Base-by-base conservation (phyloP, 1,139 yeast genomes). In the Geotrichum histeridarum region DNA sequence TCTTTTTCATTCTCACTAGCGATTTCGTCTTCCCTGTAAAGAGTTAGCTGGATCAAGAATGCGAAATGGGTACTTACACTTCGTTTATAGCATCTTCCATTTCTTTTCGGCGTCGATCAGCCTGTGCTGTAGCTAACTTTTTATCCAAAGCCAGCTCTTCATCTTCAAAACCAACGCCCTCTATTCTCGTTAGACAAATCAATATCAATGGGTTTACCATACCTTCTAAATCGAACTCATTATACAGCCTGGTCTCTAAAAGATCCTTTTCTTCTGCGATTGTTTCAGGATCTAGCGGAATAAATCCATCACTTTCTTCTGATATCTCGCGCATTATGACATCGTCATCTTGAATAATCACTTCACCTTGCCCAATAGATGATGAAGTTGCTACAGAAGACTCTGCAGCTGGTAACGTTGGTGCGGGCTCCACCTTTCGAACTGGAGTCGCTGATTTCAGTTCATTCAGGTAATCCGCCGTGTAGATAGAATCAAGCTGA, bases 61-160 rank as follows among this genome's bases (percentile, higher is more conserved):
- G 5, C n/a, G 14, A 5, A 12, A 9, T 38, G 27, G 22, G 42
- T n/a, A 39, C 50, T 38, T 38, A 51, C 37, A 50, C 65, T 17
- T 68, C 70, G 37, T 68, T 67, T 3, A 75, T 60, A 0, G 77
- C 76, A 33, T 67, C 70, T 47, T 71, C 71, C 43, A 77, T 76
- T 44, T 75, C 78, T 54, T 69, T 65, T 15, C 70, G 61, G n/a
- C 63, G 58, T 42, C 62, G 48, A 36, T 62, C 60, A 36, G 61
- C 62, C 42, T 69, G 71, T 6, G 62, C 44, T 2, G 55, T 54
- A 11, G 55, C 49, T 42, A 68, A 70, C 4, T 58, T 60, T 8
- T 62, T 63, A 0, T 70, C 69, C n/a, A 73, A 51, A 0, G 75
- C 68, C 17, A 77, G 65, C 49, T 70, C 63, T 8, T 69, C 73